phyloP scores from a whole-genome alignment of 2,329 filamentous ascomycete genomes.

The Madurella mycetomatis region DNA sequence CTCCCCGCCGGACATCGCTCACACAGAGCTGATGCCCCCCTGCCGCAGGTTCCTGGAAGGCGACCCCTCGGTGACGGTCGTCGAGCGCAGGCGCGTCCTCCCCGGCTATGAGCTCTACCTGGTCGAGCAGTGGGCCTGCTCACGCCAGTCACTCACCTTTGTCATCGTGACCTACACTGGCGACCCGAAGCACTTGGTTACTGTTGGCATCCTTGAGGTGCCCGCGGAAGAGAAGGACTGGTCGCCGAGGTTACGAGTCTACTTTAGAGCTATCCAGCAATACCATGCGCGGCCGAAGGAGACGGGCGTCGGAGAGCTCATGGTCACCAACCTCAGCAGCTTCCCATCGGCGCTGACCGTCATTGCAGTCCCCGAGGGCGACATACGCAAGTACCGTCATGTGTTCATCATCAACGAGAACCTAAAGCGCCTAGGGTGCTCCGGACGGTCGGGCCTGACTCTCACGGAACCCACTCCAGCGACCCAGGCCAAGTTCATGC shows the following conservation, averaged over 20 bases:
- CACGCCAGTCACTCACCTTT: slow-evolving; percentile 81
- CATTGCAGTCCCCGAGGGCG: slow-evolving; percentile 83
- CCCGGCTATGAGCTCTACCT: slow-evolving; percentile 88
- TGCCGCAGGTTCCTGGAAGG: slow-evolving; percentile 72
- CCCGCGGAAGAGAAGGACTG: slow-evolving; percentile 74
- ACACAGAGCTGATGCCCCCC: slow-evolving; percentile 2
- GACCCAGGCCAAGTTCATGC: slow-evolving; percentile 85
- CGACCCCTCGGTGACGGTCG: slow-evolving; percentile 68
- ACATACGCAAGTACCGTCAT: slow-evolving; percentile 72
- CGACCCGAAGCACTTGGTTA: slow-evolving; percentile 71
- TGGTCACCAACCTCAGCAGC: slow-evolving; percentile 89
- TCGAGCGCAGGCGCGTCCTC: slow-evolving; percentile 66
- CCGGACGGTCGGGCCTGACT: slow-evolving; percentile 80
- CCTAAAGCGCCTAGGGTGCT: slow-evolving; percentile 86
- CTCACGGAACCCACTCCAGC: slow-evolving; percentile 72
- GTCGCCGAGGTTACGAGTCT: slow-evolving; percentile 73
- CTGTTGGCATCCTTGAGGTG: slow-evolving; percentile 75
- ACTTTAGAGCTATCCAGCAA: slow-evolving; percentile 80
- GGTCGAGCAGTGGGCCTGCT: slow-evolving; percentile 97
- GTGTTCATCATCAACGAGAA: slow-evolving; percentile 93
- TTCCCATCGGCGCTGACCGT: slow-evolving; percentile 91
- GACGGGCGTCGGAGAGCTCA: slow-evolving; percentile 75
- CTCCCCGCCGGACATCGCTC: background rate
- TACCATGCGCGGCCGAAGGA: slow-evolving; percentile 81
- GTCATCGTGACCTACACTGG: slow-evolving; percentile 92